These are phyloP conservation scores for Erodium maritimum DNA, from an alignment of 345 rosid species.

Conservation along the genomic window DNA sequence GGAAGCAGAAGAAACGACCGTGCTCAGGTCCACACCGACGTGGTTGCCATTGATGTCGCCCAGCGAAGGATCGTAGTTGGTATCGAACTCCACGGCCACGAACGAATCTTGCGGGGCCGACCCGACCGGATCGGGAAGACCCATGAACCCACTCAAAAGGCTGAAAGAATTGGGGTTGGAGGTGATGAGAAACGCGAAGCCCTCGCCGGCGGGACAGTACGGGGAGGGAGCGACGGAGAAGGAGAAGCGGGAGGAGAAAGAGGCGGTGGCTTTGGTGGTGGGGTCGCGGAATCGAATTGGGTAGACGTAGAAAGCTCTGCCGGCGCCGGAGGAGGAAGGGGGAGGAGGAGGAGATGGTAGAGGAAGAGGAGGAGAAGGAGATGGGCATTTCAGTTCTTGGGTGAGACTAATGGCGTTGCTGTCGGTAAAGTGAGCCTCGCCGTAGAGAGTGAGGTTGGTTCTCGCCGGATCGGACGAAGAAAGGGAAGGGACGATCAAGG, in stretches of 20 bases:
- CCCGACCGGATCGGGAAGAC: constrained; percentile 34
- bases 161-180: constrained; percentile 55
- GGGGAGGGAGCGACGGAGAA: constrained; percentile 49
- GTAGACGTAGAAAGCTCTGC: constrained; percentile 47
- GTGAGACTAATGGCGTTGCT: constrained; percentile 50
- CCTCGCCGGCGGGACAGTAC: constrained; percentile 60
- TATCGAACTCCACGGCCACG: constrained; percentile 75
- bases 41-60: constrained; percentile 57
- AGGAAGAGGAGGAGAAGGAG: not conserved
- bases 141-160: constrained; percentile 51
- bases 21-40: constrained; percentile 47
- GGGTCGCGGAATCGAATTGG: constrained; percentile 54
- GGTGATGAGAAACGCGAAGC: constrained; percentile 69
- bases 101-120: constrained; percentile 36
- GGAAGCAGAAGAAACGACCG: constrained; percentile 40
- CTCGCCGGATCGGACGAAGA: constrained; percentile 23
- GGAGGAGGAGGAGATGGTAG: not conserved
- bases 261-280: constrained; percentile 32
- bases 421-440: constrained; percentile 42
- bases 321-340: constrained; percentile 15
- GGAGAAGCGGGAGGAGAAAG: constrained; percentile 59
- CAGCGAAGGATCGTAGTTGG: constrained; percentile 36
- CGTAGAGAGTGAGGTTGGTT: constrained; percentile 53
- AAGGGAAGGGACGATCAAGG: constrained; percentile 13
- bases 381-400: constrained; percentile 25